Evolutionary conservation across 768 basidiomycete genomes (phyloP).

Genomic region (Ramaria rubella): DNA sequence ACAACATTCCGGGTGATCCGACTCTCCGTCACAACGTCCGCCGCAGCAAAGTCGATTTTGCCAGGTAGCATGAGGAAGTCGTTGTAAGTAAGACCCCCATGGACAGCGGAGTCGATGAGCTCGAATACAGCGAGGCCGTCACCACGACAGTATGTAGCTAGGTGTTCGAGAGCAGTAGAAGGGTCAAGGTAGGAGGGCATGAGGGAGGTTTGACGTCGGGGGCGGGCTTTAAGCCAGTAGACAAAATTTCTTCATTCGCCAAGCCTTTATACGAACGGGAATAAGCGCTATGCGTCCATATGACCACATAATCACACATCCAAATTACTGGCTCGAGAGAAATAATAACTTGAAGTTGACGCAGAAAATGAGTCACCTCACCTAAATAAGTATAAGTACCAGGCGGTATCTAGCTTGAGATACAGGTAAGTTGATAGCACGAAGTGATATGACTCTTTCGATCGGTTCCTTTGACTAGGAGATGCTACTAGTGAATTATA

Average conservation of each 20-base stretch:
- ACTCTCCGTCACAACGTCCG: slow-evolving; percentile 74
- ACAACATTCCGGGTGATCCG: slow-evolving; percentile 84
- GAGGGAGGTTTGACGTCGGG: slow-evolving; percentile 16
- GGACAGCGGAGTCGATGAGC: slow-evolving; percentile 79
- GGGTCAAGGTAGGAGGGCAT: slow-evolving; percentile 64
- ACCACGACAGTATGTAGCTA: slow-evolving; percentile 56
- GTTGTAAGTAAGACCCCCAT: slow-evolving; percentile 96
- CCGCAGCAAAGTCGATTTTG: slow-evolving; percentile 88
- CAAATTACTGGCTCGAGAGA: too few species aligned
- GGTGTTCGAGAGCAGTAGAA: slow-evolving; percentile 64
- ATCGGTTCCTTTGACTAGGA: too few species aligned
- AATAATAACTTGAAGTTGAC: too few species aligned
- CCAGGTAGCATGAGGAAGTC: slow-evolving; percentile 94
- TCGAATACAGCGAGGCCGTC: slow-evolving; percentile 85
- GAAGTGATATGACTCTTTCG: too few species aligned
- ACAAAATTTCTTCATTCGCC: background rate
- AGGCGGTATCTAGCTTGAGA: too few species aligned
- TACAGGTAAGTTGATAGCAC: too few species aligned
- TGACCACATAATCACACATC: too few species aligned
- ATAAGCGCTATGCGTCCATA: too few species aligned
- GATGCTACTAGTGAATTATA: too few species aligned
- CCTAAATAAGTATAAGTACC: too few species aligned
- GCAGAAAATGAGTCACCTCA: too few species aligned
- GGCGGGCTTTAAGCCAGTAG: slow-evolving; percentile 1
- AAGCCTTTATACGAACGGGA: too few species aligned